Percentiles rank a stretch among this genome's conserved stretches.
Evolutionary conservation across 768 basidiomycete species (phyloP).

Genomic region (Scleroderma bovista): DNA sequence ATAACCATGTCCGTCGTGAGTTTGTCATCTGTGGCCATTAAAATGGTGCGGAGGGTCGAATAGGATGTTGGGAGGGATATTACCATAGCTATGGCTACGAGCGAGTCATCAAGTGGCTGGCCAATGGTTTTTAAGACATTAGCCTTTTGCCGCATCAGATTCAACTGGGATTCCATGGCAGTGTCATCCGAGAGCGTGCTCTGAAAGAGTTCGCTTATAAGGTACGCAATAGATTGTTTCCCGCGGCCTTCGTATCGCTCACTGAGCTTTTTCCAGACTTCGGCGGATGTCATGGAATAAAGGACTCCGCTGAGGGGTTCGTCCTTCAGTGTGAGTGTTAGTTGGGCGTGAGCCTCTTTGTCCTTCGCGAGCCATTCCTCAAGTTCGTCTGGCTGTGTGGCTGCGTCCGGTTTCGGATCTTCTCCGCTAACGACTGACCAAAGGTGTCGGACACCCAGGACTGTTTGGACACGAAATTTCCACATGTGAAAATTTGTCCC

Average conservation of each 20-base stretch:
- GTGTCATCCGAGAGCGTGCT: neutral
- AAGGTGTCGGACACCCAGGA: neutral
- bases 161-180: neutral
- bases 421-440: neutral
- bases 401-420: neutral
- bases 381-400: neutral
- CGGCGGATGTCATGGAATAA: neutral
- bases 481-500: neutral
- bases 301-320: slow-evolving; percentile 14
- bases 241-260: neutral
- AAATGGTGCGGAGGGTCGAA: slow-evolving; percentile 15
- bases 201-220: neutral
- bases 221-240: neutral
- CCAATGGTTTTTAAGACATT: slow-evolving; percentile 12
- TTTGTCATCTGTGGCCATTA: slow-evolving; percentile 7
- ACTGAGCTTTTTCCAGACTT: neutral
- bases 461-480: neutral
- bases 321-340: slow-evolving; percentile 17
- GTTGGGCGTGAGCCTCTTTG: slow-evolving; percentile 12
- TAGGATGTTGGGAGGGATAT: slow-evolving; percentile 18
- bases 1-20: too few species aligned
- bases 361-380: neutral
- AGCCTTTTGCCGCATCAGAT: slow-evolving; percentile 3
- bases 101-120: slow-evolving; percentile 11
- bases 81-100: slow-evolving; percentile 17